Percentiles rank a stretch among this genome's conserved stretches.
These are phyloP conservation scores for Hyparrhenia diplandra DNA, from an alignment of 176 grass and related monocot genomes.

Conservation along the genomic window DNA sequence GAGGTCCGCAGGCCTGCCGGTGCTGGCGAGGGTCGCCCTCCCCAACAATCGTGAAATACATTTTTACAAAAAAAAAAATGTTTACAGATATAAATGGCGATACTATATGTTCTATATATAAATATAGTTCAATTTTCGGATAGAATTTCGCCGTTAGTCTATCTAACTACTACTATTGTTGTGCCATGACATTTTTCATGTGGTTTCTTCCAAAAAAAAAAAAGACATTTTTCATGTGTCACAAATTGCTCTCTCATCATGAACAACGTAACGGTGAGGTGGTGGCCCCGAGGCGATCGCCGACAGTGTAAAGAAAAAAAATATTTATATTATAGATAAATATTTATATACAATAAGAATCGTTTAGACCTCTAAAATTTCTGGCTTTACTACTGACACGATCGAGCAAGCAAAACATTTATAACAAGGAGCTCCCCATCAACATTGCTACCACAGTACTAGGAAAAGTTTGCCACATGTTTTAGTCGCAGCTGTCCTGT, in stretches of 20 bases:
- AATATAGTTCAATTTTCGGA: not conserved
- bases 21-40: too few species aligned
- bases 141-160: not conserved
- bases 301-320: too few species aligned
- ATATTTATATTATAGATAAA: not conserved
- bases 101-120: too few species aligned
- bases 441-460: not conserved
- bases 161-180: not conserved
- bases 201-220: too few species aligned
- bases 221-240: not conserved
- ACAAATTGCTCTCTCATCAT: not conserved
- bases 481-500: not conserved
- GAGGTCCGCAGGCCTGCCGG: too few species aligned
- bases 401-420: not conserved
- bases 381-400: not conserved
- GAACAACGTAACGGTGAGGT: not conserved
- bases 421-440: not conserved
- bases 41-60: too few species aligned
- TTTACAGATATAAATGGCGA: too few species aligned
- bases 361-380: too few species aligned
- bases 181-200: not conserved
- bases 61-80: too few species aligned
- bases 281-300: too few species aligned
- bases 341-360: not conserved
- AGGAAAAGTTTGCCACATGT: constrained; percentile 23